Conservation (phyloP, 768 basidiomycete genomes). For the Suillus lakei region DNA sequence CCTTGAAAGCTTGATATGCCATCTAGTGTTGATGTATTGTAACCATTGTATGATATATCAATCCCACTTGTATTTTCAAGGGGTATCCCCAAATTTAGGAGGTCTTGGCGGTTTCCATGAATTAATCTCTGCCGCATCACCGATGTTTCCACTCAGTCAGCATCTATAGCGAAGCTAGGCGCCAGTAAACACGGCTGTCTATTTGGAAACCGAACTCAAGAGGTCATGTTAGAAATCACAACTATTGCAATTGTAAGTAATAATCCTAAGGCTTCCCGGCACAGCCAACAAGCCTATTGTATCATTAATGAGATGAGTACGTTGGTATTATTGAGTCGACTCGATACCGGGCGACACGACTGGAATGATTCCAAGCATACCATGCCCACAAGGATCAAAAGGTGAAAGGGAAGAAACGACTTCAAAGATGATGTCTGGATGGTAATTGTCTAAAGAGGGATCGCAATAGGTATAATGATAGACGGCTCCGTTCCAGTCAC, state of each 20-base stretch:
- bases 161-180: not conserved
- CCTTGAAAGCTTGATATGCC: not conserved
- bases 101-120: not conserved
- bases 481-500: not conserved
- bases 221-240: not conserved
- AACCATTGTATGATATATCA: not conserved
- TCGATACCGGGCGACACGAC: not conserved
- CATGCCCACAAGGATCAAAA: not conserved
- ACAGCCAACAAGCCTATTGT: constrained; percentile 1
- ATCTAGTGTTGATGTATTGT: not conserved
- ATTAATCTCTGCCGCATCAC: too few relatives aligned
- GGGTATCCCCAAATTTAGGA: too few relatives aligned
- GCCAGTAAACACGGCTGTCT: not conserved
- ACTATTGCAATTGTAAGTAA: not conserved
- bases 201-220: not conserved
- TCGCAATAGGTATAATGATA: constrained; percentile 3
- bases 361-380: not conserved
- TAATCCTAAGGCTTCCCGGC: not conserved
- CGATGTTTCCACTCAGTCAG: not conserved
- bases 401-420: not conserved
- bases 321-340: not conserved
- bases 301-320: constrained; percentile 2
- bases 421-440: not conserved
- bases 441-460: constrained; percentile 2
- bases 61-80: not conserved